Evolutionary conservation across 495 filamentous ascomycete genomes (phyloP).

Genomic region (Podospora fimiseda): DNA sequence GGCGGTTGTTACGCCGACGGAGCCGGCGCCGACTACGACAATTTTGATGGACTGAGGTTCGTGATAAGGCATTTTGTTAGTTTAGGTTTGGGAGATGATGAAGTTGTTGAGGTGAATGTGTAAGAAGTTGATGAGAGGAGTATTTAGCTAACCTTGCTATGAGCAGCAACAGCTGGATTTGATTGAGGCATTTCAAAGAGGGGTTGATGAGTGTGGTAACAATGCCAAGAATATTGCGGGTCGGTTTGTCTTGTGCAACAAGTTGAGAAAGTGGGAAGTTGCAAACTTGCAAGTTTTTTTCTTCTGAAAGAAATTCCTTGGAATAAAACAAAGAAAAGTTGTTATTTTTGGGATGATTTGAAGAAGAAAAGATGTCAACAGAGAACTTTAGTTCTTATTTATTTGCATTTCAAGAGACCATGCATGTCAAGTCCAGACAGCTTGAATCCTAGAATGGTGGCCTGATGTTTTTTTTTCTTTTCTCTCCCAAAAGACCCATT

Average conservation of each 20-base stretch:
- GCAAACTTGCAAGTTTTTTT: neutral
- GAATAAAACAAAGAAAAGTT: too few species aligned
- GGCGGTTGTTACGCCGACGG: slow-evolving; percentile 49
- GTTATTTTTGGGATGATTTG: too few species aligned
- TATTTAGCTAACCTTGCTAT: neutral
- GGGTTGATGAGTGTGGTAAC: neutral
- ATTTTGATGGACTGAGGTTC: slow-evolving; percentile 22
- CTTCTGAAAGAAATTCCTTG: too few species aligned
- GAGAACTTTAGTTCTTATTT: too few species aligned
- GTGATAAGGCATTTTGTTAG: neutral
- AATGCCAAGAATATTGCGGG: neutral
- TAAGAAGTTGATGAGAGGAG: neutral
- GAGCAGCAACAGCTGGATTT: neutral
- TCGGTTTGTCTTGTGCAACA: neutral
- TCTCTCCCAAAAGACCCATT: neutral
- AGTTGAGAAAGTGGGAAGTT: neutral
- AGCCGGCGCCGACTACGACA: slow-evolving; percentile 46
- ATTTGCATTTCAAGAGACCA: too few species aligned
- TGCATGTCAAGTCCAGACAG: too few species aligned
- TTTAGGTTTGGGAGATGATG: neutral
- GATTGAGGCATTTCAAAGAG: neutral
- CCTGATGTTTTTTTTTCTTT: neutral
- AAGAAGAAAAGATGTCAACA: too few species aligned
- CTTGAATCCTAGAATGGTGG: too few species aligned
- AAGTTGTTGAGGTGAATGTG: neutral